Conservation (phyloP, 768 basidiomycete genomes). For the Tulasnella sp. region DNA sequence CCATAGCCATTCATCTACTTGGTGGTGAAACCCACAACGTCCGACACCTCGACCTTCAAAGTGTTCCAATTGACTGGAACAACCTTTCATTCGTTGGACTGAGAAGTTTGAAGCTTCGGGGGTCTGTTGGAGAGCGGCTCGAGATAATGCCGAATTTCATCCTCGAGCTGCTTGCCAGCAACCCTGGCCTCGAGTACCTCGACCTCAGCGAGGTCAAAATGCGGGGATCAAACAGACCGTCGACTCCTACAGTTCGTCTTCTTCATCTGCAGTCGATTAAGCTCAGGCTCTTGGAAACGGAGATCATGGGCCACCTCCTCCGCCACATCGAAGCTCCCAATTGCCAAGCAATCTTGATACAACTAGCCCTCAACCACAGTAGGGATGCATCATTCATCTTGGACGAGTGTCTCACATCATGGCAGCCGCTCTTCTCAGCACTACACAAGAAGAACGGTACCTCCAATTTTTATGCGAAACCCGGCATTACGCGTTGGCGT, state of each 20-base stretch:
- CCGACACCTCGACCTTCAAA: not conserved
- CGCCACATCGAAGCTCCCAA: not conserved
- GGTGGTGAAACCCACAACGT: not conserved
- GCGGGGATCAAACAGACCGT: not conserved
- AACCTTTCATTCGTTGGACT: not conserved
- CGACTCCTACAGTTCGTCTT: not conserved
- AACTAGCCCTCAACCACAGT: not conserved
- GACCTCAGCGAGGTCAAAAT: not conserved
- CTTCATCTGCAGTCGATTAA: not conserved
- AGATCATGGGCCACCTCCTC: not conserved
- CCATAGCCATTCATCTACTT: not conserved
- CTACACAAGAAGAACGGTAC: not conserved
- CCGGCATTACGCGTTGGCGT: no score
- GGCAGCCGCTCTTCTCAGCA: not conserved
- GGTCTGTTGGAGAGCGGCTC: not conserved
- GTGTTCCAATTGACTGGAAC: not conserved
- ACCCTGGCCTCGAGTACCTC: not conserved
- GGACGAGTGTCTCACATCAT: not conserved
- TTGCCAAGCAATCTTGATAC: not conserved
- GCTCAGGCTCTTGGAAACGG: not conserved
- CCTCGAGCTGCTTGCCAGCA: not conserved
- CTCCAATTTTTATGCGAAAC: not conserved
- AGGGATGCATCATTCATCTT: not conserved
- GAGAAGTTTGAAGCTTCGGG: not conserved
- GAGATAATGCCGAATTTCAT: not conserved